Base-by-base conservation (phyloP, 2,329 filamentous ascomycete species). In the Sphaceloma murrayae region DNA sequence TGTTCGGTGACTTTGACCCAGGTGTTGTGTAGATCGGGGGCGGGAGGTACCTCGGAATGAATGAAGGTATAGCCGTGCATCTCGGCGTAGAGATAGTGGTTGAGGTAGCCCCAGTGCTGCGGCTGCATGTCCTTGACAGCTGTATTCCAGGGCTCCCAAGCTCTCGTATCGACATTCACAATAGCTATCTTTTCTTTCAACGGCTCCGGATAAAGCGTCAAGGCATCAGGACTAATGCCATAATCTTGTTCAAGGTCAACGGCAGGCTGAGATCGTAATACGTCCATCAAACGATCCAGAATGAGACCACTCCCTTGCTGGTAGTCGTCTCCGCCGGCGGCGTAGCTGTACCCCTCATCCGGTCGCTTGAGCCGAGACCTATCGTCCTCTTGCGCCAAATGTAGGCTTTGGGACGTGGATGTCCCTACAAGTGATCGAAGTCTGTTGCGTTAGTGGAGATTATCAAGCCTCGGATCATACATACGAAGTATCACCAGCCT, bases 1-100 rank as follows among this genome's bases (percentile, higher is more conserved):
- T 65, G 59, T 13, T 66, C 56, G 26, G 57, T 55, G 16, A 69
- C 54, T 49, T 67, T 66, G 24, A 66, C 62, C 69, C 69, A 72
- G n/a, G 67, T 70, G 19, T 62, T 61, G 52, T 62, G 63, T 40
- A 66, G 65, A 33, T 16, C 31, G 6, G 6, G 6, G 24, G 6
- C 24, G 11, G 24, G 7, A 58, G 22, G 64, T 58, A 5, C 65
- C 64, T 47, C n/a, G 9, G 31, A 33, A 9, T 62, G 64, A 19
- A 70, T 62, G 43, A 69, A 64, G 24, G 67, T 67, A 52, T 72
- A 71, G 42, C 69, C 66, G 54, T 70, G 31, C 31, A 42, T 11
- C 13, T 17, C 11, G 62, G 58, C 56, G 27, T 63, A 67, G 6
- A 66, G 51, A 47, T 59, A 65, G 40, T 67, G 64, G 43, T 63